These are phyloP conservation scores for Fusarium sp. DNA, from an alignment of 2,329 filamentous ascomycete species.

Conservation along the genomic window DNA sequence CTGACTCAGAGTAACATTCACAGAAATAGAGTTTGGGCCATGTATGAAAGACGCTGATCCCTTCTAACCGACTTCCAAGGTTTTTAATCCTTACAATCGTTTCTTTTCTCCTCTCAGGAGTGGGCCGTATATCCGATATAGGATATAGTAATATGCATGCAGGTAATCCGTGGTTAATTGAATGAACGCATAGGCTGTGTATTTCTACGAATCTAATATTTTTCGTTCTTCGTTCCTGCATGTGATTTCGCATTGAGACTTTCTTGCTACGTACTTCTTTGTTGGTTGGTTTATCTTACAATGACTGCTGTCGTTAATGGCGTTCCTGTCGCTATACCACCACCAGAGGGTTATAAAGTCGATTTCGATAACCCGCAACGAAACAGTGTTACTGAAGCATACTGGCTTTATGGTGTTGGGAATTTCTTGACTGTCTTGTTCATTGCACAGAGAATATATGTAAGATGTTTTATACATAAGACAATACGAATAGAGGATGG, in stretches of 20 bases:
- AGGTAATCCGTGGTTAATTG: background rate
- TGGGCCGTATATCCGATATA: background rate
- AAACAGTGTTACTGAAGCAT: slow-evolving; percentile 21
- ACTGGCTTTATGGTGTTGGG: slow-evolving; percentile 38
- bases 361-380: slow-evolving; percentile 44
- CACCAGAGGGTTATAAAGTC: slow-evolving; percentile 44
- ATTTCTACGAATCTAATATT: background rate
- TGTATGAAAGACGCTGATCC: background rate
- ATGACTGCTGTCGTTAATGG: slow-evolving; percentile 38
- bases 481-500: slow-evolving; percentile 8
- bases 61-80: background rate
- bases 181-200: background rate
- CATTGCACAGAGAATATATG: slow-evolving; percentile 41
- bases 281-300: background rate
- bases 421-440: slow-evolving; percentile 17
- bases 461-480: slow-evolving; percentile 18
- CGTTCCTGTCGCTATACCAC: slow-evolving; percentile 34
- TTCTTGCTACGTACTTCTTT: background rate
- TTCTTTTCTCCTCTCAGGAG: background rate
- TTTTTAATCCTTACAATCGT: background rate
- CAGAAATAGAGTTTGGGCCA: background rate
- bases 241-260: background rate
- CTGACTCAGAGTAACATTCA: background rate
- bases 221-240: background rate
- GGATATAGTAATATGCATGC: background rate